Percentiles rank a stretch among this genome's conserved stretches.
phyloP scores from a whole-genome alignment of 345 rosid genomes.

The Lepidium africanum region DNA sequence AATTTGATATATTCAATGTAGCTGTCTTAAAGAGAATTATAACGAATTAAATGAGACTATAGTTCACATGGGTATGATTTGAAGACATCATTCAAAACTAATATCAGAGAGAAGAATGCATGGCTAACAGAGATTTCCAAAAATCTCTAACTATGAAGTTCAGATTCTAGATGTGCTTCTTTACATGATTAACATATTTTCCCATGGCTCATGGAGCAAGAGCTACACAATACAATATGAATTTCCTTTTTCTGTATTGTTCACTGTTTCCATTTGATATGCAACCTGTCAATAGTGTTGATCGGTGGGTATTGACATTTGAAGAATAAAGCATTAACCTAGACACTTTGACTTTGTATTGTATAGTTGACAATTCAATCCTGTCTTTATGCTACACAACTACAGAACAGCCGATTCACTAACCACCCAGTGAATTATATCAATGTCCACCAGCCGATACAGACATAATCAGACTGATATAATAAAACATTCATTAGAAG shows the following conservation, averaged over 20 bases:
- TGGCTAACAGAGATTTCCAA: background rate
- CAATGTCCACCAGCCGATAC: background rate
- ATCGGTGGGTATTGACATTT: background rate
- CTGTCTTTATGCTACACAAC: background rate
- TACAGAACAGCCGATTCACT: background rate
- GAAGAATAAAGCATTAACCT: background rate
- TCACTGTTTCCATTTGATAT: background rate
- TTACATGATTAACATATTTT: background rate
- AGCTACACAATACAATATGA: background rate
- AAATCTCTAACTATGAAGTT: background rate
- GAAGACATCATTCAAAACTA: background rate
- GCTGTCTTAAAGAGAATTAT: background rate
- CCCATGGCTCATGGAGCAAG: background rate
- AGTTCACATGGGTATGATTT: background rate
- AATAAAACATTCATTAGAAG: background rate
- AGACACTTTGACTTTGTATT: background rate
- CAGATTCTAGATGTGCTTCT: background rate
- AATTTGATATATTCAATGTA: background rate
- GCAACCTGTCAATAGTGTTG: background rate
- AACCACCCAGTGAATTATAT: background rate
- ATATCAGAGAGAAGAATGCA: background rate
- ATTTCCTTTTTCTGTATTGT: background rate
- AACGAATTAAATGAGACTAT: background rate
- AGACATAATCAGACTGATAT: conserved; percentile 5
- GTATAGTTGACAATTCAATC: background rate